Evolutionary conservation across 2,329 filamentous ascomycete species (phyloP).

Genomic region (Aspergillus clavatus): DNA sequence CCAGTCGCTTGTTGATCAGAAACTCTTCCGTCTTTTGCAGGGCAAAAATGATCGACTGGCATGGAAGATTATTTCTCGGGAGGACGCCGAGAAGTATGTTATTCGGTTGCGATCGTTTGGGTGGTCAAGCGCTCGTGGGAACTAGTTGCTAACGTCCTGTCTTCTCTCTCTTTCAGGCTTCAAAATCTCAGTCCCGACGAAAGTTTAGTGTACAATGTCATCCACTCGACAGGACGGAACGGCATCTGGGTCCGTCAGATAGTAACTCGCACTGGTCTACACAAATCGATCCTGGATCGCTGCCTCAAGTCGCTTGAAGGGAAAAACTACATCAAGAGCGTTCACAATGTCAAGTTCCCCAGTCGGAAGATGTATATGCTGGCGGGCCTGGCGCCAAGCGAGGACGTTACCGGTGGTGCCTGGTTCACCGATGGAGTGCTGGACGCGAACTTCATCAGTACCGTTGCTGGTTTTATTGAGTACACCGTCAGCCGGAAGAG

Average conservation of each 20-base stretch:
- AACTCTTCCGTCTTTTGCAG: slow-evolving; percentile 44
- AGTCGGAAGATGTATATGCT: slow-evolving; percentile 97
- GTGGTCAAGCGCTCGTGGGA: not conserved
- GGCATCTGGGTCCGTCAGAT: slow-evolving; percentile 91
- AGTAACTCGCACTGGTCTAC: slow-evolving; percentile 72
- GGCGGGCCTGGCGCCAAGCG: slow-evolving; percentile 73
- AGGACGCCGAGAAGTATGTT: slow-evolving; percentile 46
- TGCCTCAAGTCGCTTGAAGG: slow-evolving; percentile 77
- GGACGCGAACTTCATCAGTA: slow-evolving; percentile 81
- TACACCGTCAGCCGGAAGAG: slow-evolving; percentile 67
- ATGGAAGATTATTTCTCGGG: slow-evolving; percentile 46
- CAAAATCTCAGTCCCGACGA: slow-evolving; percentile 60
- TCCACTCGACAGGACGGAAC: slow-evolving; percentile 77
- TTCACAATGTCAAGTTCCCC: slow-evolving; percentile 87
- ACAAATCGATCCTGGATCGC: slow-evolving; percentile 75
- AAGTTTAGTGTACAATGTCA: slow-evolving; percentile 78
- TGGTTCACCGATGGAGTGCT: slow-evolving; percentile 93
- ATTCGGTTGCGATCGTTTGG: not conserved
- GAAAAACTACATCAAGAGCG: slow-evolving; percentile 76
- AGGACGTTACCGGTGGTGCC: slow-evolving; percentile 85
- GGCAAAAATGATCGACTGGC: slow-evolving; percentile 41
- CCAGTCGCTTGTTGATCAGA: slow-evolving; percentile 43
- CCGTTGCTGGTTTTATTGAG: slow-evolving; percentile 67
- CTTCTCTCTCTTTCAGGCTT: slow-evolving; percentile 24
- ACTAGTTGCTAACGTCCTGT: slow-evolving; percentile 9